Evolutionary conservation across 306 rosid genomes (phyloP).

Genomic region (Lablab purpureus): DNA sequence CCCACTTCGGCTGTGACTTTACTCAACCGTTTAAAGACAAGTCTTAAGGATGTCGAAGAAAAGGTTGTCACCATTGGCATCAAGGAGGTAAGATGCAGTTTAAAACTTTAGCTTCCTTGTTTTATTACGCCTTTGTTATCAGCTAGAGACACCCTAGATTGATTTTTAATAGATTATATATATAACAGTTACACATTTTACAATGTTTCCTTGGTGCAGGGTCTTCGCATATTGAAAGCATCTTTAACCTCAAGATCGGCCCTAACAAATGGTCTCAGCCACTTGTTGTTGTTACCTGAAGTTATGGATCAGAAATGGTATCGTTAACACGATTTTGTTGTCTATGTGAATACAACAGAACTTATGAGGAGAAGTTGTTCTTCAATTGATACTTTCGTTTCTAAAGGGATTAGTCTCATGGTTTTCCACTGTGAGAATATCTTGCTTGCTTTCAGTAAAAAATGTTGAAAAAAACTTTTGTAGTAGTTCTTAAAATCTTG

Average conservation of each 20-base stretch:
- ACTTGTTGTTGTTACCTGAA: conserved; percentile 9
- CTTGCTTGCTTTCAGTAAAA: neutral
- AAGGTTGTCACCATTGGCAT: conserved; percentile 12
- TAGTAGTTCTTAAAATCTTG: neutral
- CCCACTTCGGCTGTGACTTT: neutral
- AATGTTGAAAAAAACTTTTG: neutral
- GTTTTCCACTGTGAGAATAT: neutral
- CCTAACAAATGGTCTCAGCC: conserved; percentile 20
- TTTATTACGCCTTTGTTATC: neutral
- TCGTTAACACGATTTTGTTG: neutral
- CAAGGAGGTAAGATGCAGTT: conserved; percentile 33
- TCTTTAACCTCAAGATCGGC: conserved; percentile 32
- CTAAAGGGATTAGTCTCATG: neutral
- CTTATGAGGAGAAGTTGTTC: too few relatives aligned
- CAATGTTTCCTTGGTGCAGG: neutral
- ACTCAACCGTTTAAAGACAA: neutral
- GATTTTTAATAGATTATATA: neutral
- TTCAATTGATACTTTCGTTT: neutral
- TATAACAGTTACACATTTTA: neutral
- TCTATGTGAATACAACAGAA: neutral
- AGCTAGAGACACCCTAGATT: neutral
- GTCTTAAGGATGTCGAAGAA: neutral
- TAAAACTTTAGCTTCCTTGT: neutral
- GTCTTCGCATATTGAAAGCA: conserved; percentile 29
- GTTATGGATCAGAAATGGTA: conserved; percentile 12